These are phyloP conservation scores for Cystobasidium sp. DNA, from an alignment of 1,284 basidiomycete species.

Conservation along the genomic window DNA sequence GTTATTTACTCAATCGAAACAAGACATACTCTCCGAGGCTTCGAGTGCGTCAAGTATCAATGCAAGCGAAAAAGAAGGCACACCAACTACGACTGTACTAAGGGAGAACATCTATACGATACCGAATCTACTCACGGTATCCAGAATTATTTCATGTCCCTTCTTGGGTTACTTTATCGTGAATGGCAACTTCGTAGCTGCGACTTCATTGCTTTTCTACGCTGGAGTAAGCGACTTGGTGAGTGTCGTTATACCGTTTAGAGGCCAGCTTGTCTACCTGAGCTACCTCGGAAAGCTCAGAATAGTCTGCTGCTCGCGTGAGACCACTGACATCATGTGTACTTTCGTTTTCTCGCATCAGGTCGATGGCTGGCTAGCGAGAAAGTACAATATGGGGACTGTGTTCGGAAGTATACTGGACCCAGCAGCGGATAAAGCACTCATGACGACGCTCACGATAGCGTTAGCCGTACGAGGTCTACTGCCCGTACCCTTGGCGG, in stretches of 20 bases:
- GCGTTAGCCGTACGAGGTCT: conserved; percentile 81
- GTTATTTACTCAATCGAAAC: too few relatives aligned
- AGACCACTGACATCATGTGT: background rate
- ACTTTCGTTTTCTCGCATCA: conserved; percentile 55
- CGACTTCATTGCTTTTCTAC: conserved; percentile 80
- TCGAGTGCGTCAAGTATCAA: too few relatives aligned
- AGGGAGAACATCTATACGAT: conserved; percentile 91
- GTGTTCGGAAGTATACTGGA: conserved; percentile 94
- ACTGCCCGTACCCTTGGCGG: conserved; percentile 80
- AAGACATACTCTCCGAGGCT: too few relatives aligned
- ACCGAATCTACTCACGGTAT: conserved; percentile 86
- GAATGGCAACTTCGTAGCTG: conserved; percentile 76
- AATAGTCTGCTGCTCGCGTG: too few relatives aligned
- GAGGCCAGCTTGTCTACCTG: too few relatives aligned
- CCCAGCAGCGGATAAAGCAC: conserved; percentile 92
- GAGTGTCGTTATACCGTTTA: too few relatives aligned
- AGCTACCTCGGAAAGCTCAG: too few relatives aligned
- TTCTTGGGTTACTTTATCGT: conserved; percentile 89
- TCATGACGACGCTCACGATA: conserved; percentile 93
- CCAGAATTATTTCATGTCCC: conserved; percentile 85
- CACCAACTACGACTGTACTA: background rate
- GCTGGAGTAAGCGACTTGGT: conserved; percentile 91
- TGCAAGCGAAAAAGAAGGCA: background rate
- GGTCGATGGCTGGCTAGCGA: conserved; percentile 88
- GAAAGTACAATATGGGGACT: conserved; percentile 79